Evolutionary conservation across 352 stramenopile species (phyloP).

Genomic region (Globisporangium viniferum): DNA sequence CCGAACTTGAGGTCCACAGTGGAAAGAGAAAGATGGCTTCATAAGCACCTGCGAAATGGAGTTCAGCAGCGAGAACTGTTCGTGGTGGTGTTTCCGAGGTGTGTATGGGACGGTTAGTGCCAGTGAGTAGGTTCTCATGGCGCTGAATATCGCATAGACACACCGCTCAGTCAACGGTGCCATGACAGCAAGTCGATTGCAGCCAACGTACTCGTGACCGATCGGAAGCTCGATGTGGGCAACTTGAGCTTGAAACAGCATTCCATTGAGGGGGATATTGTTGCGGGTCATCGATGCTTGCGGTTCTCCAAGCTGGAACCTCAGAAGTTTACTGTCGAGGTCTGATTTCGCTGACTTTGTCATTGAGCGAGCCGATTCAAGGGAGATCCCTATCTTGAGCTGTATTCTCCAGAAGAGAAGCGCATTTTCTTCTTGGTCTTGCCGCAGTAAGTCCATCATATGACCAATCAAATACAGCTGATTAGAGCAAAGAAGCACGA

Average conservation of each 20-base stretch:
- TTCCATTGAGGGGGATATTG: not conserved
- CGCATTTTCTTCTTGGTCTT: constrained; percentile 21
- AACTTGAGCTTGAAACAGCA: constrained; percentile 26
- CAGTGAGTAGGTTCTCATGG: constrained; percentile 28
- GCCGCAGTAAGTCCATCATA: constrained; percentile 17
- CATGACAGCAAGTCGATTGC: constrained; percentile 27
- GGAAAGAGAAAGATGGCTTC: constrained; percentile 10
- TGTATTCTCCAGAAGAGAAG: constrained; percentile 44
- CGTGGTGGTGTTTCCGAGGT: not conserved
- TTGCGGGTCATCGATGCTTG: not conserved
- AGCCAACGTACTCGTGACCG: constrained; percentile 52
- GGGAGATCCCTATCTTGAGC: constrained; percentile 24
- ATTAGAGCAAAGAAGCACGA: constrained; percentile 27
- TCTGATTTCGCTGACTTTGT: not conserved
- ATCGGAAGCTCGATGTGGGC: constrained; percentile 38
- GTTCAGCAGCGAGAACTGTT: constrained; percentile 17
- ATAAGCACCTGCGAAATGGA: constrained; percentile 31
- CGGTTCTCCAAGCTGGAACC: constrained; percentile 5
- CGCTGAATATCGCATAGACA: constrained; percentile 41
- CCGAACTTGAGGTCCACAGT: not conserved
- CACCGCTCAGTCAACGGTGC: constrained; percentile 54
- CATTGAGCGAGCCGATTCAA: constrained; percentile 1
- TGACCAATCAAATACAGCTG: constrained; percentile 20
- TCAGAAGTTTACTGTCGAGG: constrained; percentile 5
- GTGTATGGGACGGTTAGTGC: constrained; percentile 28